Evolutionary conservation across 257 asterid species (phyloP).

Genomic region (Perilla frutescens): DNA sequence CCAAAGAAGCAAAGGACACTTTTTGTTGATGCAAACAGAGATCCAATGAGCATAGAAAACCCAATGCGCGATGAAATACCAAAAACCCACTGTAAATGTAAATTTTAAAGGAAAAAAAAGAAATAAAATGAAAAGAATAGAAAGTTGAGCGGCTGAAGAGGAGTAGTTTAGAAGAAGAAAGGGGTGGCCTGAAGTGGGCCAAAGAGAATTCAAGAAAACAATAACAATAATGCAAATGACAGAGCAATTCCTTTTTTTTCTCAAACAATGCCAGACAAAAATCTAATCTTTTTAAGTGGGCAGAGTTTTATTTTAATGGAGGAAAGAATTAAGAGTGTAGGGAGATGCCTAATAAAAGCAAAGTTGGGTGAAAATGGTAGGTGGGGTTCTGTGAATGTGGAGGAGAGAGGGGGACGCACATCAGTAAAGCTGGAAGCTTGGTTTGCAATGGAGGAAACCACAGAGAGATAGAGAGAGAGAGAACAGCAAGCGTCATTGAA

Average conservation of each 20-base stretch:
- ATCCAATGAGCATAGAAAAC: slow-evolving; percentile 53
- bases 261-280: slow-evolving; percentile 59
- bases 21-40: slow-evolving; percentile 41
- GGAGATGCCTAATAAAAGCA: slow-evolving; percentile 41
- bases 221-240: slow-evolving; percentile 36
- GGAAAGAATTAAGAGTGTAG: slow-evolving; percentile 35
- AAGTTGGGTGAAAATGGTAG: slow-evolving; percentile 53
- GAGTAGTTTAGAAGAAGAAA: slow-evolving; percentile 59
- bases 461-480: slow-evolving; percentile 32
- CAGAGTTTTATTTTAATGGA: slow-evolving; percentile 30
- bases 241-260: slow-evolving; percentile 28
- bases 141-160: slow-evolving; percentile 46
- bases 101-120: slow-evolving; percentile 29
- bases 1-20: slow-evolving; percentile 47
- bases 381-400: slow-evolving; percentile 56
- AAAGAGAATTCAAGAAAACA: slow-evolving; percentile 49
- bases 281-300: slow-evolving; percentile 51
- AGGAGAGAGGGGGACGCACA: slow-evolving; percentile 34
- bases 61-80: slow-evolving; percentile 55
- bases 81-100: slow-evolving; percentile 35
- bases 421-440: slow-evolving; percentile 55
- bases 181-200: slow-evolving; percentile 61
- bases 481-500: slow-evolving; percentile 42
- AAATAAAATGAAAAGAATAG: slow-evolving; percentile 28
- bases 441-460: slow-evolving; percentile 76